phyloP scores from a whole-genome alignment of 78 protist species.

The Mantamonas sphyraenae region DNA sequence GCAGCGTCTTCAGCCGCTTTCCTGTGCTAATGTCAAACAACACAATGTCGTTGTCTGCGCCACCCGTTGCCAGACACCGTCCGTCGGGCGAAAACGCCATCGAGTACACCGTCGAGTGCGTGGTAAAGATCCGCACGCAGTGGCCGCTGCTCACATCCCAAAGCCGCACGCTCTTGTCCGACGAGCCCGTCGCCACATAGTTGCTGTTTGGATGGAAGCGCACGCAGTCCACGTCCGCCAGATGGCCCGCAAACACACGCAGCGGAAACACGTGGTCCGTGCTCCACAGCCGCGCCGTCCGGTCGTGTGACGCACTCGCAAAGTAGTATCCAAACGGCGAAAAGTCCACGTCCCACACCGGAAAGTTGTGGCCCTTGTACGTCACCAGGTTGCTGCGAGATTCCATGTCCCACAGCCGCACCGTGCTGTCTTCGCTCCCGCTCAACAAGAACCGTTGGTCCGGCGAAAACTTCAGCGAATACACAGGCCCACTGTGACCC shows the following conservation, averaged over 20 bases:
- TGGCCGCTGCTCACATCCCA: slow-evolving; percentile 50
- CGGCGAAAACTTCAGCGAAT: slow-evolving; percentile 39
- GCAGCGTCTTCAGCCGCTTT: slow-evolving; percentile 34
- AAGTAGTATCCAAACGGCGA: slow-evolving; percentile 73
- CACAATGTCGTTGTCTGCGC: slow-evolving; percentile 52
- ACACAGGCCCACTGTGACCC: slow-evolving; percentile 75
- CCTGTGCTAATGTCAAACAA: slow-evolving; percentile 65
- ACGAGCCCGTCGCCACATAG: slow-evolving; percentile 77
- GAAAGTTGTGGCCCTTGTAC: slow-evolving; percentile 79
- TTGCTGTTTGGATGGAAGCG: slow-evolving; percentile 83
- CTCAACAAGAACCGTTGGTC: slow-evolving; percentile 38
- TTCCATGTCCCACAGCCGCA: slow-evolving; percentile 73
- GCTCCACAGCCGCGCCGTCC: slow-evolving; percentile 77
- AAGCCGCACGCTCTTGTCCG: slow-evolving; percentile 58
- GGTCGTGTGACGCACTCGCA: slow-evolving; percentile 77
- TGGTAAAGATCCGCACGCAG: slow-evolving; percentile 71
- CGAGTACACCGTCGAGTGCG: slow-evolving; percentile 36
- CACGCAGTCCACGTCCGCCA: slow-evolving; percentile 76
- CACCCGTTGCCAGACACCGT: slow-evolving; percentile 49
- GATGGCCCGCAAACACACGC: slow-evolving; percentile 78
- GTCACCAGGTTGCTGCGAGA: slow-evolving; percentile 59
- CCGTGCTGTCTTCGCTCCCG: slow-evolving; percentile 59
- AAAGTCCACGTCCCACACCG: slow-evolving; percentile 83
- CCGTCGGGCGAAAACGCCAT: slow-evolving; percentile 68
- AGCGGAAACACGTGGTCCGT: slow-evolving; percentile 57